phyloP scores from a whole-genome alignment of 805 yeast genomes.

The Naumovozyma baii region DNA sequence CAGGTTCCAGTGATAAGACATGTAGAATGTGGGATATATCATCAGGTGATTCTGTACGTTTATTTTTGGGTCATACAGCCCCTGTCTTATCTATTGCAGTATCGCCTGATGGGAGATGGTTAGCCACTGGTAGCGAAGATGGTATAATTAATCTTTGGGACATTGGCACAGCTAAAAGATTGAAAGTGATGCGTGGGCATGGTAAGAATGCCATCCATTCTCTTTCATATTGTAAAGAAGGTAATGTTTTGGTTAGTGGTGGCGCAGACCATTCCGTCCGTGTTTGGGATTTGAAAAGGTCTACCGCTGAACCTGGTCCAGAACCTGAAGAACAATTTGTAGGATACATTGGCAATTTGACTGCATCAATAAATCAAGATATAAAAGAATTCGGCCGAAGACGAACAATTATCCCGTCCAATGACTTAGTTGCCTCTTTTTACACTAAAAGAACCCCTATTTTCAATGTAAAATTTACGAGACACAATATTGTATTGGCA shows the following conservation, averaged over 20 bases:
- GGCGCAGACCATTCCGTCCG: conserved; percentile 90
- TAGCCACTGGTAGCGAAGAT: conserved; percentile 93
- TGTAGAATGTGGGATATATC: conserved; percentile 97
- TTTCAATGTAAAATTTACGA: conserved; percentile 83
- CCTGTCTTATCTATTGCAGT: conserved; percentile 78
- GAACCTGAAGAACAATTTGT: conserved; percentile 61
- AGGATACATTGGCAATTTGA: conserved; percentile 29
- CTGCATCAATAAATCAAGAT: conserved; percentile 29
- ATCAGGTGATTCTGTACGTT: conserved; percentile 79
- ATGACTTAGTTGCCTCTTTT: conserved; percentile 87
- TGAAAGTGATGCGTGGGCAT: conserved; percentile 91
- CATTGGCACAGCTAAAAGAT: conserved; percentile 77
- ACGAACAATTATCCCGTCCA: conserved; percentile 67
- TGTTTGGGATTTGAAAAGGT: conserved; percentile 90
- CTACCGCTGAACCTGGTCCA: conserved; percentile 69
- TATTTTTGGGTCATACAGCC: conserved; percentile 88
- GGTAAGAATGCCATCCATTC: conserved; percentile 82
- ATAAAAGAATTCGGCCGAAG: conserved; percentile 43
- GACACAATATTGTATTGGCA: conserved; percentile 83
- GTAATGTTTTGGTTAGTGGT: conserved; percentile 79
- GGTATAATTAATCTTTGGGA: conserved; percentile 87
- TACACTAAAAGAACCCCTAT: conserved; percentile 92
- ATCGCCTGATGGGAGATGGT: conserved; percentile 94
- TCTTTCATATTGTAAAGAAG: conserved; percentile 75
- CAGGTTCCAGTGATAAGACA: conserved; percentile 93